A percentile compares a stretch with the other conserved stretches of the same genome.
These are phyloP conservation scores for Ceratobasidium theobromae DNA, from an alignment of 1,284 basidiomycete species.

Conservation along the genomic window DNA sequence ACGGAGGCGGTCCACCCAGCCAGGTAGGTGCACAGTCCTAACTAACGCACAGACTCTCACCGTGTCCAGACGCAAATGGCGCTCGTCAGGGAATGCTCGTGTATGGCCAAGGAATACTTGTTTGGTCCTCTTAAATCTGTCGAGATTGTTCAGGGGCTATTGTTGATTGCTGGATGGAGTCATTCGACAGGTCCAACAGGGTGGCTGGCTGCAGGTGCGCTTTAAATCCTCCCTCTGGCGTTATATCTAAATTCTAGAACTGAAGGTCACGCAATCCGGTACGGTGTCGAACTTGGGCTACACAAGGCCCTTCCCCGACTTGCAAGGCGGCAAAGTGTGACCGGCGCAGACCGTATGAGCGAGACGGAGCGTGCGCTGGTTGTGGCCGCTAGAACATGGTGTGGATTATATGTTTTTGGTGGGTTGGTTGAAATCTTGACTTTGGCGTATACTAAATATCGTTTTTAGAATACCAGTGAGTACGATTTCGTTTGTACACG, in stretches of 20 bases:
- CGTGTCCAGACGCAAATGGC: slow-evolving; percentile 29
- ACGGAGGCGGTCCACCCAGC: slow-evolving; percentile 35
- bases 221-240: background rate
- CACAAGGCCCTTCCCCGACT: slow-evolving; percentile 37
- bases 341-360: slow-evolving; percentile 13
- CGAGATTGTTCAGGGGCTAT: slow-evolving; percentile 35
- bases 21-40: background rate
- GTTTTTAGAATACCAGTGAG: slow-evolving; percentile 34
- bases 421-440: background rate
- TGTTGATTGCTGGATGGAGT: slow-evolving; percentile 38
- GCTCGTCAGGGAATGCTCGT: slow-evolving; percentile 32
- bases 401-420: slow-evolving; percentile 38
- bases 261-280: slow-evolving; percentile 37
- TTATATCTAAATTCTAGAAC: background rate
- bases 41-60: background rate
- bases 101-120: slow-evolving; percentile 15
- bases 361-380: slow-evolving; percentile 34
- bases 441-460: background rate
- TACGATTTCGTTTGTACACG: background rate
- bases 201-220: slow-evolving; percentile 37
- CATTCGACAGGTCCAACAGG: slow-evolving; percentile 37
- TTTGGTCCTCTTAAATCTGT: slow-evolving; percentile 25
- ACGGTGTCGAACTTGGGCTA: slow-evolving; percentile 37
- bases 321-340: slow-evolving; percentile 9
- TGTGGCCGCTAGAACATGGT: slow-evolving; percentile 36